Evolutionary conservation across 108 stramenopile genomes (phyloP).

Genomic region (Nannochloropsis oceanica): DNA sequence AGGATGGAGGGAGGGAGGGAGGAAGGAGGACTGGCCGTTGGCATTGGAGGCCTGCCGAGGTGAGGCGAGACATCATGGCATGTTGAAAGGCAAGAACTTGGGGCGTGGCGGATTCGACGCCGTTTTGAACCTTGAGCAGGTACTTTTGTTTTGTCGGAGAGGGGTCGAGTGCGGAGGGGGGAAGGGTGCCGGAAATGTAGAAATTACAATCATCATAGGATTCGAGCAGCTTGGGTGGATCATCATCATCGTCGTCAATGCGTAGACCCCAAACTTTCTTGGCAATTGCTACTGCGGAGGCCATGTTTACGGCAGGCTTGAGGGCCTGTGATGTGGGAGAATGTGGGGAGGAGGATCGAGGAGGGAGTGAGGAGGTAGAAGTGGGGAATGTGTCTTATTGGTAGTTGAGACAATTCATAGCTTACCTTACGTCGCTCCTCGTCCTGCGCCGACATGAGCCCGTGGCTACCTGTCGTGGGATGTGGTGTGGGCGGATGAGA

Average conservation of each 20-base stretch:
- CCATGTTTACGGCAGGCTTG: not conserved
- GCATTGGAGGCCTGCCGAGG: not conserved
- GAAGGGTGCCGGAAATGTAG: not conserved
- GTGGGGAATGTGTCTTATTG: too few relatives aligned
- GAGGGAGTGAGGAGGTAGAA: too few relatives aligned
- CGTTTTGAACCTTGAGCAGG: constrained; percentile 16
- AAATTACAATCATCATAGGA: not conserved
- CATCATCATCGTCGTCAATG: not conserved
- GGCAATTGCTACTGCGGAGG: not conserved
- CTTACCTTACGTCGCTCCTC: not conserved
- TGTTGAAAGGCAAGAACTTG: not conserved
- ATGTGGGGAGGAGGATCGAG: not conserved
- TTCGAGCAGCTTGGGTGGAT: not conserved
- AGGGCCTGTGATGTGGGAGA: not conserved
- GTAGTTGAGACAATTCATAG: not conserved
- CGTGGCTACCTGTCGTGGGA: too few relatives aligned
- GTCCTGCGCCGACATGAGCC: not conserved
- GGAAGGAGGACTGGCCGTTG: not conserved
- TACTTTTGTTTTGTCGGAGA: not conserved
- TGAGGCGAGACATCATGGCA: not conserved
- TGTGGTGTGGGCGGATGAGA: too few relatives aligned
- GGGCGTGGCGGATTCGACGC: not conserved
- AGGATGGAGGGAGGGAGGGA: not conserved
- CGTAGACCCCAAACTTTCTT: not conserved
- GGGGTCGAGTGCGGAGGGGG: not conserved